Evolutionary conservation across 2,329 filamentous ascomycete species (phyloP).

Genomic region (Pezicula radicicola): DNA sequence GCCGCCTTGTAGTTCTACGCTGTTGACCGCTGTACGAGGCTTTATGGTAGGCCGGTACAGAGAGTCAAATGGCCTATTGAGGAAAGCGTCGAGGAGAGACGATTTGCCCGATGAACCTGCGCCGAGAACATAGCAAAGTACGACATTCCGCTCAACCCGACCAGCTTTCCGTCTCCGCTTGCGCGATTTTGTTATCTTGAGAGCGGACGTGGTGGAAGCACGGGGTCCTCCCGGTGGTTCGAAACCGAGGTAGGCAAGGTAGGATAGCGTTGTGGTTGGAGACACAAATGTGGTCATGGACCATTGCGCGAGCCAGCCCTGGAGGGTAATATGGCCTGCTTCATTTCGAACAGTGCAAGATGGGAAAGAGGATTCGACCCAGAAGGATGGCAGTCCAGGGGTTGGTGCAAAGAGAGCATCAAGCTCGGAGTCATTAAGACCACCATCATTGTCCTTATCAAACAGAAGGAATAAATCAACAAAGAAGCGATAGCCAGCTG

Average conservation of each 20-base stretch:
- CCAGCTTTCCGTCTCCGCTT: constrained; percentile 80
- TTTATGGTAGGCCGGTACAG: constrained; percentile 94
- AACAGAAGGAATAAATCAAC: constrained; percentile 94
- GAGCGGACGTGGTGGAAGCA: constrained; percentile 73
- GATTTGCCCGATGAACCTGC: constrained; percentile 87
- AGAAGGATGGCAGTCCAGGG: constrained; percentile 81
- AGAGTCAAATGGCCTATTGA: constrained; percentile 80
- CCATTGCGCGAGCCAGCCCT: constrained; percentile 98
- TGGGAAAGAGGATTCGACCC: constrained; percentile 86
- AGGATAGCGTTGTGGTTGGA: constrained; percentile 91
- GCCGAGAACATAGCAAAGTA: constrained; percentile 89
- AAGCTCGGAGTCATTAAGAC: constrained; percentile 82
- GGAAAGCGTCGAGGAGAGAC: constrained; percentile 83
- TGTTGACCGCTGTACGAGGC: constrained; percentile 89
- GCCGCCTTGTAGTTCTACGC: constrained; percentile 90
- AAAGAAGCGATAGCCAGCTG: constrained; percentile 93
- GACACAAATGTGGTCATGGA: constrained; percentile 99
- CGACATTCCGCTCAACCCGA: constrained; percentile 88
- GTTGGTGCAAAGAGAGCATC: constrained; percentile 88
- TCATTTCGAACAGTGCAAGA: constrained; percentile 94
- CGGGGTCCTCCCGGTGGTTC: constrained; percentile 77
- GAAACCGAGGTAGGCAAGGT: constrained; percentile 93
- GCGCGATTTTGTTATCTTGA: constrained; percentile 90
- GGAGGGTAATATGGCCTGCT: constrained; percentile 89
- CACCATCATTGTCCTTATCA: constrained; percentile 96